phyloP scores from a whole-genome alignment of 768 basidiomycete genomes.

The Suillus ampliporus region DNA sequence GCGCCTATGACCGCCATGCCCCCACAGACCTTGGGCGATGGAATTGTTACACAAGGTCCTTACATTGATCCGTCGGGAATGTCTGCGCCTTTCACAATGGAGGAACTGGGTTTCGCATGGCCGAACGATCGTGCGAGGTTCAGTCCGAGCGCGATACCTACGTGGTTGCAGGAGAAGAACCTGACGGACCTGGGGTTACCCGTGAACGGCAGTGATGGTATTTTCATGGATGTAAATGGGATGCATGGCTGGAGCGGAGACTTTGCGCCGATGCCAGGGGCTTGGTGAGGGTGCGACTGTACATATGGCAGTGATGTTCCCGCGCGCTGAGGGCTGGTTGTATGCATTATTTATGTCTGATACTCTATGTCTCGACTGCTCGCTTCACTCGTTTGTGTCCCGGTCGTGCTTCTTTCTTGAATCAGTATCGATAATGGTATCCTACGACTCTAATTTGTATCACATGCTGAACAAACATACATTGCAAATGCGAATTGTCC shows the following conservation, averaged over 20 bases:
- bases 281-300: conserved; percentile 62
- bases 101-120: conserved; percentile 84
- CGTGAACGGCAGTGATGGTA: conserved; percentile 89
- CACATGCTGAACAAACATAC: conserved; percentile 11
- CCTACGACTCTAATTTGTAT: not conserved
- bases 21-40: conserved; percentile 58
- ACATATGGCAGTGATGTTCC: not conserved
- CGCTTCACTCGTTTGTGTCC: conserved; percentile 7
- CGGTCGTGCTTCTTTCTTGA: conserved; percentile 1
- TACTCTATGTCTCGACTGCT: not conserved
- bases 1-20: conserved; percentile 57
- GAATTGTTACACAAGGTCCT: conserved; percentile 50
- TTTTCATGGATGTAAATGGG: conserved; percentile 79
- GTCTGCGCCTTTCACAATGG: conserved; percentile 77
- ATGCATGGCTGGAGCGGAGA: conserved; percentile 79
- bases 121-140: conserved; percentile 68
- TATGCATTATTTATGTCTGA: conserved; percentile 6
- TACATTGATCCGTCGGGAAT: conserved; percentile 57
- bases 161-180: conserved; percentile 94
- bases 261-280: conserved; percentile 79
- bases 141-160: conserved; percentile 82
- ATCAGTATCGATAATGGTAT: conserved; percentile 6
- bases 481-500: conserved; percentile 6
- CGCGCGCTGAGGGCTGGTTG: not conserved
- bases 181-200: conserved; percentile 90